These are phyloP conservation scores for Capsicum pubescens DNA, from an alignment of 257 asterid genomes.

Conservation along the genomic window DNA sequence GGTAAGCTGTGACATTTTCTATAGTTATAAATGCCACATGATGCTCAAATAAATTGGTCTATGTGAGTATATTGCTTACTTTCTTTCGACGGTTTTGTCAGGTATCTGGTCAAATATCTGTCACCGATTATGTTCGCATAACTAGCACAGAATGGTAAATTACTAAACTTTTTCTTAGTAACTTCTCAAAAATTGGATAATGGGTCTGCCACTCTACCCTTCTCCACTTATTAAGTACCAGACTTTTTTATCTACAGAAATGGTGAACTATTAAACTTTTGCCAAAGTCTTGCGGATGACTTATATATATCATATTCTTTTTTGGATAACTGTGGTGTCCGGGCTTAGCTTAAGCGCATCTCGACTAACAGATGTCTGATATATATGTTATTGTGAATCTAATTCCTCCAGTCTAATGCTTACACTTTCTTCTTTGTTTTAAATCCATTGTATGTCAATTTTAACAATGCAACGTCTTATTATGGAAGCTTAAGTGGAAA, in stretches of 20 bases:
- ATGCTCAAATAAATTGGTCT: neutral
- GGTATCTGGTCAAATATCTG: slow-evolving; percentile 86
- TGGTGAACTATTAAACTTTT: neutral
- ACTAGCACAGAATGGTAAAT: slow-evolving; percentile 89
- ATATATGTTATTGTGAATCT: neutral
- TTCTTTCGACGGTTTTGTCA: slow-evolving; percentile 37
- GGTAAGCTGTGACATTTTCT: slow-evolving; percentile 52
- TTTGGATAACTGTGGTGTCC: neutral
- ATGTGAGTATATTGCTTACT: neutral
- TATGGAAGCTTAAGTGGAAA: slow-evolving; percentile 28
- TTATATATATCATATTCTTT: neutral
- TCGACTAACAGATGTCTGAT: neutral
- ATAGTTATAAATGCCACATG: neutral
- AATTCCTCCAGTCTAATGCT: neutral
- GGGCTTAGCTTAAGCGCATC: neutral
- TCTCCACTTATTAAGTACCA: neutral
- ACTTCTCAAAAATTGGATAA: neutral
- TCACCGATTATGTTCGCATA: slow-evolving; percentile 75
- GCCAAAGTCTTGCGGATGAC: neutral
- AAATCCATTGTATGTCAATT: neutral
- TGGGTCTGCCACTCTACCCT: neutral
- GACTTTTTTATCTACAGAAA: neutral
- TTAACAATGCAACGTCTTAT: slow-evolving; percentile 7
- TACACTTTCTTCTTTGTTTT: neutral
- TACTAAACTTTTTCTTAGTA: neutral